Evolutionary conservation across 257 asterid genomes (phyloP).

Genomic region (Solanum sparsipilum): DNA sequence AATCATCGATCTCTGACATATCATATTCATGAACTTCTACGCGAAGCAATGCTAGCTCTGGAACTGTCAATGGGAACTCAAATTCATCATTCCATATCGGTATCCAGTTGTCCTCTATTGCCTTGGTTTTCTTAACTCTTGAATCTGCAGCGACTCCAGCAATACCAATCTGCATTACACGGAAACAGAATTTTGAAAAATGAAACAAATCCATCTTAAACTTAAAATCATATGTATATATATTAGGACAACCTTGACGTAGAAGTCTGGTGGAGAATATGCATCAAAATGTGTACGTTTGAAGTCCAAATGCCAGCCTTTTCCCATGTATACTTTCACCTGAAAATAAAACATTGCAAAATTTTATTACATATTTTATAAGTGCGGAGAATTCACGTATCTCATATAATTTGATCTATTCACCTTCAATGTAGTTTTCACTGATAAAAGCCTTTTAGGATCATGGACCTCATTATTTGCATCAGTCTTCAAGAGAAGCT

Average conservation of each 20-base stretch:
- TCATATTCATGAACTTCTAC: conserved; percentile 81
- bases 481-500: conserved; percentile 29
- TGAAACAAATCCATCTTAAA: neutral
- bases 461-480: conserved; percentile 38
- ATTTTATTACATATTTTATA: neutral
- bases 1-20: conserved; percentile 61
- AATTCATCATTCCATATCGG: conserved; percentile 75
- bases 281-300: conserved; percentile 56
- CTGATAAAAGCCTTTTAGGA: conserved; percentile 36
- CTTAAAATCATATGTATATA: neutral
- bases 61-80: conserved; percentile 47
- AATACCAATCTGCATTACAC: conserved; percentile 43
- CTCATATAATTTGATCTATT: neutral
- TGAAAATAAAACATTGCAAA: neutral
- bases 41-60: conserved; percentile 67
- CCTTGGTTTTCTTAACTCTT: conserved; percentile 32
- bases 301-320: conserved; percentile 70
- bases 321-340: conserved; percentile 73
- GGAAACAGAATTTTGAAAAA: neutral
- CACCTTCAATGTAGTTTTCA: conserved; percentile 51
- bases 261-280: conserved; percentile 82
- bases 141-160: conserved; percentile 66
- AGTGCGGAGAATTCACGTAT: neutral
- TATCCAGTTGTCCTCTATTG: conserved; percentile 59
- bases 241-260: conserved; percentile 41